phyloP scores from a whole-genome alignment of 768 basidiomycete species.

The Xerocomus potaroensis region DNA sequence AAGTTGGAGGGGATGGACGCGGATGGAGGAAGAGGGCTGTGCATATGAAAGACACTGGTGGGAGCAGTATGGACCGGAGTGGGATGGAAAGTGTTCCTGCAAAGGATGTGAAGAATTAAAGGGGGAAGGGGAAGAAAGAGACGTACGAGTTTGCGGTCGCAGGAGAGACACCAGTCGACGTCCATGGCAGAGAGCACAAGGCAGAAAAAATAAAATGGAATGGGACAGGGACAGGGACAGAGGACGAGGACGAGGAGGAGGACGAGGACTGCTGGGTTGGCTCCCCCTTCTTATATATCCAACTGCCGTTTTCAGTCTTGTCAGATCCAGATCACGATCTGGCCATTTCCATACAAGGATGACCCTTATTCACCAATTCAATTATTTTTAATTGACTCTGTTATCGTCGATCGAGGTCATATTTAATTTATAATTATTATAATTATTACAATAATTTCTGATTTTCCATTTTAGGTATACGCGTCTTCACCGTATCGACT shows the following conservation, averaged over 20 bases:
- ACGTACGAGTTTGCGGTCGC: conserved; percentile 56
- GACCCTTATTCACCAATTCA: conserved; percentile 28
- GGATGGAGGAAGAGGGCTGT: conserved; percentile 33
- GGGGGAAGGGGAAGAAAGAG: not conserved
- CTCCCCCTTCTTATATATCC: conserved; percentile 27
- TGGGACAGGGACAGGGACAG: too few relatives aligned
- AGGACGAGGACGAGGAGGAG: conserved; percentile 13
- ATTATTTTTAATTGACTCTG: conserved; percentile 33
- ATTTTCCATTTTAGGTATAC: not conserved
- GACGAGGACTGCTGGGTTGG: conserved; percentile 13
- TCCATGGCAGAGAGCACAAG: conserved; percentile 39
- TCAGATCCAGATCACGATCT: conserved; percentile 25
- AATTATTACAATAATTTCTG: conserved; percentile 6
- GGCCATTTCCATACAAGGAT: conserved; percentile 9
- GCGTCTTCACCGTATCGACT: not conserved
- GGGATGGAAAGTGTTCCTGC: conserved; percentile 22
- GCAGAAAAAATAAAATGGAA: not conserved
- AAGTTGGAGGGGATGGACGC: not conserved
- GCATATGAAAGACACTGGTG: conserved; percentile 37
- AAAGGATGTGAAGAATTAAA: not conserved
- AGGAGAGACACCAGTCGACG: conserved; percentile 68
- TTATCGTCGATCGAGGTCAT: conserved; percentile 35
- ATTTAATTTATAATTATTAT: conserved; percentile 5
- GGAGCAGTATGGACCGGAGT: conserved; percentile 50
- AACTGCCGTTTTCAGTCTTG: conserved; percentile 19